Evolutionary conservation across 768 basidiomycete genomes (phyloP), one percentile per base, ranked within the genome.

Genomic region (Tylopilus plumbeoviolaceoides): DNA sequence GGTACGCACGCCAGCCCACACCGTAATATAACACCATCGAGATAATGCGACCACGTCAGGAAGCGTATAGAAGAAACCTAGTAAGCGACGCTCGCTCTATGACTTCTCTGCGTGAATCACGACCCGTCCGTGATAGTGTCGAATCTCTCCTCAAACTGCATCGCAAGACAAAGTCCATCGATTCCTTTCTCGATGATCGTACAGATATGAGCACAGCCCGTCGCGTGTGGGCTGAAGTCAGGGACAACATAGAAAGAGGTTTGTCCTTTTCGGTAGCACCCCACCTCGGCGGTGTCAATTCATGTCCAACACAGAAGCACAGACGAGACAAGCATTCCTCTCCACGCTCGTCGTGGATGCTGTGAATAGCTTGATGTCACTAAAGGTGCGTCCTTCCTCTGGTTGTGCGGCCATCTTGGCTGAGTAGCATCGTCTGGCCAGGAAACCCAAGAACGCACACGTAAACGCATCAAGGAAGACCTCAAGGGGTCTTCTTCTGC

Each of bases 401-500:
- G n/a, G n/a, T 30, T 21, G 43, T 20, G 31, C 6, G 18, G 30
- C 50, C 7, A 36, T 35, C 30, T 11, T 28, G 11, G 48, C 50
- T 54, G 51, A 54, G 36, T 53, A 17, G 3, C 9, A 14, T 45
- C 33, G 11, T 48, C 11, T 12, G 5, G 21, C 15, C 55, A 93
- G 91, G 92, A 95, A 60, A 87, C 86, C 11, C 93, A 95, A 73
- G 90, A 91, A 49, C 82, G 94, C 35, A 95, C 91, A n/a, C 79
- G 90, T 44, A 90, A 91, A 65, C 84, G 91, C 25, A 87, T 97
- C 67, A 91, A 89, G 66, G 93, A 95, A 63, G 93, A 95, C 65
- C 70, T 95, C 50, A 93, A 91, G 68, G 83, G 83, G 9, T 90
- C 92, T 0, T 74, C 75, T n/a, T 59, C 70, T 49, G 82, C 87